Base-by-base conservation (phyloP, 345 rosid genomes). In the Microcos paniculata region DNA sequence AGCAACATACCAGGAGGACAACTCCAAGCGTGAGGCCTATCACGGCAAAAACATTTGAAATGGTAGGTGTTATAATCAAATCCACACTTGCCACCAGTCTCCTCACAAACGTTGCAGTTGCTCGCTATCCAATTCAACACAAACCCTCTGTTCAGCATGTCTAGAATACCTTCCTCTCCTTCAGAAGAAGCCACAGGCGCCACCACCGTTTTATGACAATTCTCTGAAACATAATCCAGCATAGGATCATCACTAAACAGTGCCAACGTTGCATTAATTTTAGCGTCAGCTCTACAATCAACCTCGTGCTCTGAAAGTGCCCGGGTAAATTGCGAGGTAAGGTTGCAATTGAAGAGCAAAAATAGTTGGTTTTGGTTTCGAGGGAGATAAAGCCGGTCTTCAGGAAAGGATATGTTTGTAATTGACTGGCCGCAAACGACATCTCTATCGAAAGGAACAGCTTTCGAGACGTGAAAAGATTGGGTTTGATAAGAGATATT, bases 101-200 rank as follows among this genome's bases (percentile, higher is more conserved):
- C 55, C 31, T 68, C 56, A 15, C 73, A 70, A 70, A 70, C 19
- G 61, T 61, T 70, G 43, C 61, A 70, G 33, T 70, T 19, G 57
- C 81, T 84, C 15, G 86, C 90, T 5, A 4, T 52, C 92, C 89
- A 88, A 3, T 53, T 70, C 84, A 87, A 3, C 81, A 71, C 2
- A 66, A 86, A 88, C 70, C 92, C 88, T 13, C 63, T 61, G 4
- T 66, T 52, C 26, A 85, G 8, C 45, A 59, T 59, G 12, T 21
- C 38, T 42, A 1, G 64, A 3, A 48, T 31, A 4, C 14, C 71
- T 13, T 21, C 0, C 8, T 71, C 55, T 8, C 35, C 48, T 10
- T 67, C 45, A 13, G 40, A 0, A 13, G 1, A 33, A 9, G 52
- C 84, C 70, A 82, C 90, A 0, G 87, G 84, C 3, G 49, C 73